phyloP scores from a whole-genome alignment of 2,329 filamentous ascomycete species.

The Penicillium sp. region DNA sequence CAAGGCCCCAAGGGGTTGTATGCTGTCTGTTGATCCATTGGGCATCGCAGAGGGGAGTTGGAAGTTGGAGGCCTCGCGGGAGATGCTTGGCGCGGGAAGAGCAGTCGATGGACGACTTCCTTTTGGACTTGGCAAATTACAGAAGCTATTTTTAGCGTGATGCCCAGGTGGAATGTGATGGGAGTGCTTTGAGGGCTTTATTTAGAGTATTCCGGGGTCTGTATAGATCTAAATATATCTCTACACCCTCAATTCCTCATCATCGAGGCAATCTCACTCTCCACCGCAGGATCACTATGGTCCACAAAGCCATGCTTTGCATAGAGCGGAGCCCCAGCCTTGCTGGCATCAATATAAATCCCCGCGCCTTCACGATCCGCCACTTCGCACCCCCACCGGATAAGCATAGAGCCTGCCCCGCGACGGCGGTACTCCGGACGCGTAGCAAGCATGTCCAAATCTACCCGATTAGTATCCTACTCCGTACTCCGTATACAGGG shows the following conservation, averaged over 20 bases:
- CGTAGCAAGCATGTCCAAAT: constrained; percentile 43
- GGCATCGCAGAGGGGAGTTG: background rate
- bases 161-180: constrained; percentile 7
- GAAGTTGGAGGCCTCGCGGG: background rate
- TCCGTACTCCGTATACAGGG: background rate
- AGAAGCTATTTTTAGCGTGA: constrained; percentile 2
- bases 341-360: constrained; percentile 43
- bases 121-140: background rate
- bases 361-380: constrained; percentile 36
- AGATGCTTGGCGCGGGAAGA: constrained; percentile 9
- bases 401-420: constrained; percentile 43
- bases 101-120: background rate
- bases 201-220: background rate
- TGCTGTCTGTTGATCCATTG: background rate
- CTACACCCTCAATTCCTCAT: background rate
- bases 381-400: constrained; percentile 42
- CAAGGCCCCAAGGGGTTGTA: too few species aligned
- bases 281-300: constrained; percentile 6
- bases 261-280: constrained; percentile 10
- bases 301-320: constrained; percentile 44
- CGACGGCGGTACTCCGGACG: constrained; percentile 45
- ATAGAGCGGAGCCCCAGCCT: constrained; percentile 40
- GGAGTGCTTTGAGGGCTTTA: background rate
- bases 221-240: background rate
- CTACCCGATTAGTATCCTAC: constrained; percentile 21